Evolutionary conservation across 164 flowering plant species (phyloP).

Genomic region (Umbellularia californica): DNA sequence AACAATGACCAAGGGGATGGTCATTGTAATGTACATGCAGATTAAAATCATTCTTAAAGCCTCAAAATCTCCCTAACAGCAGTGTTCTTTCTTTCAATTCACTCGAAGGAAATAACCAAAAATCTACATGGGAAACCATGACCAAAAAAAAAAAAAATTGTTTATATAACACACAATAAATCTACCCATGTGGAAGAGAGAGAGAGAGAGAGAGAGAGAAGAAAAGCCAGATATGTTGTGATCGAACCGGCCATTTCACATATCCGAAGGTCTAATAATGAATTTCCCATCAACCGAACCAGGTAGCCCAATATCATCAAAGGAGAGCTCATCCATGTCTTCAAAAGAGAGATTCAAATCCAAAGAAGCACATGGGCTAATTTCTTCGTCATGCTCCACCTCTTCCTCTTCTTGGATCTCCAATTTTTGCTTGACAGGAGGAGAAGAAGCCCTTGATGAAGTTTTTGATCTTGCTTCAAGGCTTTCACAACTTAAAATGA

Average conservation of each 20-base stretch:
- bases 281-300: conserved; percentile 63
- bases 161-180: neutral
- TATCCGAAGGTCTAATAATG: conserved; percentile 47
- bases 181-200: neutral
- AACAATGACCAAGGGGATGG: neutral
- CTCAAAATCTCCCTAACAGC: conserved; percentile 64
- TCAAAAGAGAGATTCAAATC: conserved; percentile 76
- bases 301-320: conserved; percentile 58
- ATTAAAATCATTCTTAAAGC: no score
- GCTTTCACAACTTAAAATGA: conserved; percentile 80
- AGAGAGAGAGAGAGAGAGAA: no score
- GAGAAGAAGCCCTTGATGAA: conserved; percentile 26
- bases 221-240: conserved; percentile 19
- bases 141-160: no score
- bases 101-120: conserved; percentile 30
- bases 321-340: conserved; percentile 24
- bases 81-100: conserved; percentile 54
- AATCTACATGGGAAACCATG: neutral
- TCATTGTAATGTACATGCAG: neutral
- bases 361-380: conserved; percentile 43
- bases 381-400: conserved; percentile 17
- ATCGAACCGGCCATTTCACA: conserved; percentile 34
- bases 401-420: conserved; percentile 10
- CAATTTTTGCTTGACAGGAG: conserved; percentile 40
- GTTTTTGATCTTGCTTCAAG: conserved; percentile 69